Conservation (phyloP, 2,329 filamentous ascomycete genomes). For the Bipolaris gigantea region DNA sequence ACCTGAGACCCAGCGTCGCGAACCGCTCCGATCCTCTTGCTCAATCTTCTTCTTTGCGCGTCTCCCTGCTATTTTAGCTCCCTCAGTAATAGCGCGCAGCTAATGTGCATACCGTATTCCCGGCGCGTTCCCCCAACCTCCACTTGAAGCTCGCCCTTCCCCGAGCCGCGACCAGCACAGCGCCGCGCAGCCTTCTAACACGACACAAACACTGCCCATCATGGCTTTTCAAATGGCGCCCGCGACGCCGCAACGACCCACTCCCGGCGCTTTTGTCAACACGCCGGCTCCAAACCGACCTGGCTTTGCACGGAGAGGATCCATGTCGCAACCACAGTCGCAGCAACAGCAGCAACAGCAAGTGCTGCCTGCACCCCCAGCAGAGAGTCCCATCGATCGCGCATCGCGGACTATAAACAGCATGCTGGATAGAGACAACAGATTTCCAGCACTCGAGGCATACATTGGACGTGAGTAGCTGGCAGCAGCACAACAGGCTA, state of each 20-base stretch:
- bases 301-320: slow-evolving; percentile 28
- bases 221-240: slow-evolving; percentile 39
- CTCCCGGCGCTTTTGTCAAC: slow-evolving; percentile 75
- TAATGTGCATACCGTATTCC: slow-evolving; percentile 32
- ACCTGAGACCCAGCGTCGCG: slow-evolving; percentile 26
- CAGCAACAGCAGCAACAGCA: slow-evolving; percentile 22
- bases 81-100: slow-evolving; percentile 21
- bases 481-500: not conserved
- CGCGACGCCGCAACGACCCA: slow-evolving; percentile 66
- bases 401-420: slow-evolving; percentile 83
- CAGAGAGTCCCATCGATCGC: slow-evolving; percentile 68
- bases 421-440: slow-evolving; percentile 72
- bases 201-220: slow-evolving; percentile 11
- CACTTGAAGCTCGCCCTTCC: slow-evolving; percentile 30
- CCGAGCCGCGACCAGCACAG: slow-evolving; percentile 27
- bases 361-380: slow-evolving; percentile 26
- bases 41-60: slow-evolving; percentile 20
- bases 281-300: slow-evolving; percentile 63
- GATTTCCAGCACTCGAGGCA: slow-evolving; percentile 85
- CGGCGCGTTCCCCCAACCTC: slow-evolving; percentile 37
- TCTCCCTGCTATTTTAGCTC: slow-evolving; percentile 16
- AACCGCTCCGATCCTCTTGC: slow-evolving; percentile 30
- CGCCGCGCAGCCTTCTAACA: slow-evolving; percentile 12
- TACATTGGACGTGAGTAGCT: slow-evolving; percentile 77
- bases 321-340: slow-evolving; percentile 30